A percentile compares a stretch with the other conserved stretches of the same genome.
Conservation (phyloP, 2,329 filamentous ascomycete species). For the Aspergillus clavatus region DNA sequence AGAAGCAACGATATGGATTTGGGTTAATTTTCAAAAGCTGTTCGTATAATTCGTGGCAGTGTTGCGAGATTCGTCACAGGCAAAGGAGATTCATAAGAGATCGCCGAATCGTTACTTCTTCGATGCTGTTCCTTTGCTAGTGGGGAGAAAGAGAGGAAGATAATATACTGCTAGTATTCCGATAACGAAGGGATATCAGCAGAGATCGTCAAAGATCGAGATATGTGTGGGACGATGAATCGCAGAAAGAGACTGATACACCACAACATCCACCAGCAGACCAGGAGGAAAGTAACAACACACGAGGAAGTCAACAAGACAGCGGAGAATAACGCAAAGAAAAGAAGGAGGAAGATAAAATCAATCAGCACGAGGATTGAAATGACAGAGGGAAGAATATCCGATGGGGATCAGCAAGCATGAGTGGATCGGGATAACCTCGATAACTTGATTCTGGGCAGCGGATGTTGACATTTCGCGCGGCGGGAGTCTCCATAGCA, state of each 20-base stretch:
- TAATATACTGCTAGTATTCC: conserved; percentile 10
- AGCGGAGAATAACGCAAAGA: conserved; percentile 7
- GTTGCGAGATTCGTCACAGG: conserved; percentile 13
- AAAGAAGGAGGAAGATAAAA: conserved; percentile 7
- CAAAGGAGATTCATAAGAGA: conserved; percentile 11
- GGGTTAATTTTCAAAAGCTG: conserved; percentile 4
- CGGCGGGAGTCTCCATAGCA: conserved; percentile 33
- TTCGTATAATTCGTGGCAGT: conserved; percentile 15
- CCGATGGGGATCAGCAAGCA: conserved; percentile 13
- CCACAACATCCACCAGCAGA: conserved; percentile 4
- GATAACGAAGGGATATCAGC: conserved; percentile 21
- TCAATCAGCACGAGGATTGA: not conserved
- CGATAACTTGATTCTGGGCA: not conserved
- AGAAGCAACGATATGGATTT: conserved; percentile 8
- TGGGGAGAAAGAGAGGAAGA: conserved; percentile 8
- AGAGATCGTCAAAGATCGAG: not conserved
- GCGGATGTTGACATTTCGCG: conserved; percentile 24
- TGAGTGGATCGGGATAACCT: conserved; percentile 7
- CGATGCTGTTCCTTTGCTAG: conserved; percentile 7
- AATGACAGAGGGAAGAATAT: conserved; percentile 4
- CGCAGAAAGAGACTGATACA: conserved; percentile 14
- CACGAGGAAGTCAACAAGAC: conserved; percentile 2
- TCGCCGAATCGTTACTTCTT: conserved; percentile 15
- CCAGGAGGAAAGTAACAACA: not conserved
- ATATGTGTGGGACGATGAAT: conserved; percentile 8